Evolutionary conservation across 768 basidiomycete species (phyloP).

Genomic region (Pilatotrama ljubarskyi): DNA sequence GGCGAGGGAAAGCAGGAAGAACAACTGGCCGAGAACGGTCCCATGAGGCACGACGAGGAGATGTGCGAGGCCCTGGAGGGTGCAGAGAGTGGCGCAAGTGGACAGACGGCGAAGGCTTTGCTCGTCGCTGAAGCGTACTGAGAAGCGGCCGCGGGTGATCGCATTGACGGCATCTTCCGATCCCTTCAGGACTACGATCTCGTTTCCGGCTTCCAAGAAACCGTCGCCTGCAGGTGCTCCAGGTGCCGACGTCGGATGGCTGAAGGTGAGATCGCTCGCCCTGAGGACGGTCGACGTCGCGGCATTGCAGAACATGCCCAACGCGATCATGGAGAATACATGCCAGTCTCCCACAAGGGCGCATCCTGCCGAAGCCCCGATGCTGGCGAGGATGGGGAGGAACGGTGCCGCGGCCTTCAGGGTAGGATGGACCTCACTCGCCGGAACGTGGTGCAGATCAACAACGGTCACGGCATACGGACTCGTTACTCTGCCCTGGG

Average conservation of each 20-base stretch:
- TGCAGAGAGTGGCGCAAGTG: background rate
- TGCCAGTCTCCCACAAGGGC: slow-evolving; percentile 13
- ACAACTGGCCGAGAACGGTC: slow-evolving; percentile 10
- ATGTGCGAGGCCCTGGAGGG: slow-evolving; percentile 13
- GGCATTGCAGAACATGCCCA: slow-evolving; percentile 13
- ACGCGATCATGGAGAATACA: slow-evolving; percentile 7
- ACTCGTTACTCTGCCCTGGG: slow-evolving; percentile 8
- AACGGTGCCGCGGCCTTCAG: slow-evolving; percentile 4
- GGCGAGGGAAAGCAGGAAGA: slow-evolving; percentile 14
- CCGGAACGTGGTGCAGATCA: slow-evolving; percentile 1
- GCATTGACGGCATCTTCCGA: slow-evolving; percentile 7
- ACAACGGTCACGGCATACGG: slow-evolving; percentile 14
- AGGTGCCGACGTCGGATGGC: background rate
- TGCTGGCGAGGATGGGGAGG: slow-evolving; percentile 14
- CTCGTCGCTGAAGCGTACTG: slow-evolving; percentile 4
- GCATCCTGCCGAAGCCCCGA: slow-evolving; percentile 9
- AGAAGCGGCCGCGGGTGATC: slow-evolving; percentile 17
- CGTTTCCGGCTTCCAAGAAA: slow-evolving; percentile 8
- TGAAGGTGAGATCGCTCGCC: slow-evolving; percentile 13
- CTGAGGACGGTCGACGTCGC: background rate
- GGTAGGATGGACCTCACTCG: slow-evolving; percentile 8
- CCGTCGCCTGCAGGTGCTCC: slow-evolving; percentile 16
- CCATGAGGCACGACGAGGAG: slow-evolving; percentile 19
- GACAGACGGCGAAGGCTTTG: background rate
- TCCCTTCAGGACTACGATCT: slow-evolving; percentile 13